phyloP scores from a whole-genome alignment of 495 filamentous ascomycete species.

The Aspergillus wentii region DNA sequence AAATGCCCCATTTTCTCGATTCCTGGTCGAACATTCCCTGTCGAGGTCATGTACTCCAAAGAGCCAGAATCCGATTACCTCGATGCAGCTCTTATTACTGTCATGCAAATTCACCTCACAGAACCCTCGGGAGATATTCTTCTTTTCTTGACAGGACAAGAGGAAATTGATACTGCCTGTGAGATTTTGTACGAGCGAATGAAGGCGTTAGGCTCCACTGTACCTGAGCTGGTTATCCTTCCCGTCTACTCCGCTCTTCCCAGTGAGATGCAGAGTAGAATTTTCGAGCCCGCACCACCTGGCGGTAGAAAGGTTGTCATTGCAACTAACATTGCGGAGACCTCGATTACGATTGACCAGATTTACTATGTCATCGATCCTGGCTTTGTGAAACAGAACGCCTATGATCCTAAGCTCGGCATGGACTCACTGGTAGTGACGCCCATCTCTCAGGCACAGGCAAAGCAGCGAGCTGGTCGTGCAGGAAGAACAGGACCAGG shows the following conservation, averaged over 20 bases:
- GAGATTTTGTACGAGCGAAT: constrained; percentile 92
- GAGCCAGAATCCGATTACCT: constrained; percentile 97
- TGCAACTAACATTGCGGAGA: constrained; percentile 98
- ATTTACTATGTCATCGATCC: constrained; percentile 98
- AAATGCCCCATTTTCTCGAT: constrained; percentile 94
- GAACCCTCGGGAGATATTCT: constrained; percentile 91
- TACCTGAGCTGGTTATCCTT: constrained; percentile 88
- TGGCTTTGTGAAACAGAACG: constrained; percentile 96
- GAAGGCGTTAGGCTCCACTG: constrained; percentile 87
- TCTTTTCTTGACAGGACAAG: constrained; percentile 92
- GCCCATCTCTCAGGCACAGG: constrained; percentile 93
- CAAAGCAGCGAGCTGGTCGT: constrained; percentile 89
- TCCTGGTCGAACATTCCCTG: constrained; percentile 88
- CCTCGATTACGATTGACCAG: constrained; percentile 93
- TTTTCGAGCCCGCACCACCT: constrained; percentile 89
- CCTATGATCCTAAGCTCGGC: constrained; percentile 92
- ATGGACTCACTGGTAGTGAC: constrained; percentile 97
- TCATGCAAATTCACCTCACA: constrained; percentile 96
- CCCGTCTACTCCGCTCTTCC: constrained; percentile 93
- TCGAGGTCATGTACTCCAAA: constrained; percentile 88
- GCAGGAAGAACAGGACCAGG: constrained; percentile 93
- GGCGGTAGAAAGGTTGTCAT: constrained; percentile 94
- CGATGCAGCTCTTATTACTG: constrained; percentile 88
- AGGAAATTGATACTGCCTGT: constrained; percentile 94
- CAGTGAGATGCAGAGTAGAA: constrained; percentile 87